Conservation (phyloP, 2,329 filamentous ascomycete species). For the Calonectria pauciramosa region DNA sequence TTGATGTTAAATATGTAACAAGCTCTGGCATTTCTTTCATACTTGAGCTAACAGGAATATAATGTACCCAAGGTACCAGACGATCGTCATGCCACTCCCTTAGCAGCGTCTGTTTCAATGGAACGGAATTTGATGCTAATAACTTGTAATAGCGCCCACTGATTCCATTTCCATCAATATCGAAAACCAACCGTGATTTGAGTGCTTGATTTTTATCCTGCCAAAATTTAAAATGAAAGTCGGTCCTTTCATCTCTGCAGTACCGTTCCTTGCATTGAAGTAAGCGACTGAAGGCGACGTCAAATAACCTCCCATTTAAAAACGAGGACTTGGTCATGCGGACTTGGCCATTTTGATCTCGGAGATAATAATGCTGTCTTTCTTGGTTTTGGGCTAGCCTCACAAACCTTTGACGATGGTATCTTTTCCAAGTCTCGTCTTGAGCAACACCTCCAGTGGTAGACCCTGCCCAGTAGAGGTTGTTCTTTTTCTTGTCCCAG, state of each 20-base stretch:
- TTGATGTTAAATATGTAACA: neutral
- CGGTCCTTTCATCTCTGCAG: neutral
- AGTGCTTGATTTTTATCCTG: neutral
- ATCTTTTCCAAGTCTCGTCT: neutral
- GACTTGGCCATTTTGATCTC: neutral
- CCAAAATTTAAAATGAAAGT: neutral
- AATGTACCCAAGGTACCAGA: neutral
- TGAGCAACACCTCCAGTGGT: neutral
- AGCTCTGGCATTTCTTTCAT: neutral
- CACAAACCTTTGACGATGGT: neutral
- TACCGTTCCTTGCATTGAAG: neutral
- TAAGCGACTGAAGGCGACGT: neutral
- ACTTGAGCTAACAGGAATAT: neutral
- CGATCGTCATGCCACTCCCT: neutral
- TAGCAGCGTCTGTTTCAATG: neutral
- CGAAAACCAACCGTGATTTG: neutral
- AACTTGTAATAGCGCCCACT: neutral
- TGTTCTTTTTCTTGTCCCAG: conserved; percentile 64
- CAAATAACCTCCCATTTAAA: neutral
- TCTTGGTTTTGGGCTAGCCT: neutral
- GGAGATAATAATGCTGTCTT: neutral
- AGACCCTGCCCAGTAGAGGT: conserved; percentile 65
- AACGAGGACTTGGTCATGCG: neutral
- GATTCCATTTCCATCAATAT: neutral
- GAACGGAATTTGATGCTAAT: neutral